Evolutionary conservation across 148 eudicot species (phyloP), one percentile per base, ranked within the genome.

Genomic region (Nyssa sinensis): DNA sequence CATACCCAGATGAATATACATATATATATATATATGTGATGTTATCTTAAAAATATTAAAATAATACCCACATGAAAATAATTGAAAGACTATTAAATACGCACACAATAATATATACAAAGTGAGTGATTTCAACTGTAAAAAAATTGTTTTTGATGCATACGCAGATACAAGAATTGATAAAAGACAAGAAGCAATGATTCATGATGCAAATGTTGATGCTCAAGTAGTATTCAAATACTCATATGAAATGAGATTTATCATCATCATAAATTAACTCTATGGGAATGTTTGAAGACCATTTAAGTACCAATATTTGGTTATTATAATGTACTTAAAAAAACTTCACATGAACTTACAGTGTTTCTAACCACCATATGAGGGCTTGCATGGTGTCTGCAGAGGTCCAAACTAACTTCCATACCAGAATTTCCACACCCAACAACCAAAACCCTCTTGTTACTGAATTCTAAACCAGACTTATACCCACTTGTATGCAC

Each of bases 341-440:
- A 21, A 59, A 49, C 9, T 14, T 11, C 10, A 44, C 16, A 59
- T 47, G 29, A 53, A 70, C 92, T 82, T 86, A 91, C 96, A 33
- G 93, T 86, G 73, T 84, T 91, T 74, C 96, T 73, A 75, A 88
- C 93, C 19, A 88, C 96, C 84, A 91, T 68, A 66, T 77, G 80
- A 71, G 96, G 96, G 25, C 21, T 49, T 27, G 96, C 96, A 77
- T 82, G 72, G 71, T 85, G 75, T 28, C 84, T 73, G 63, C 81
- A 87, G 60, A 91, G 91, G 67, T 91, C 96, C 59, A 85, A 78
- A 62, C 93, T 77, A 53, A 91, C 89, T 76, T 91, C 96, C 96
- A 91, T 91, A 0, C 96, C 96, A 21, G 96, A 91, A 86, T 91
- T 91, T 5, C 96, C 93, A 83, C 96, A 89, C 0, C 96, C 96